Conservation (phyloP, 345 rosid genomes). For the Firmiana major region DNA sequence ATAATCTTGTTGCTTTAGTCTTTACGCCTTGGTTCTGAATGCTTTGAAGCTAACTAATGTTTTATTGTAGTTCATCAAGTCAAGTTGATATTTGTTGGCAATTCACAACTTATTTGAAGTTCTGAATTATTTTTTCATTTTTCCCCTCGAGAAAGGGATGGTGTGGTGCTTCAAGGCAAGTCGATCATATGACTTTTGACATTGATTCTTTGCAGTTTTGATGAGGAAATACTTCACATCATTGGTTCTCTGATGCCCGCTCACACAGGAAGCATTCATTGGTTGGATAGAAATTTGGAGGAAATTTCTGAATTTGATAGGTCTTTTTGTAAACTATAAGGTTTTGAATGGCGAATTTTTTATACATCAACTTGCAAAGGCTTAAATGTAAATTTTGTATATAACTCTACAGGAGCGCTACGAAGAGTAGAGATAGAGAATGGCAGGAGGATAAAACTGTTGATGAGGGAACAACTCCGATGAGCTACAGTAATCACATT, state of each 20-base stretch:
- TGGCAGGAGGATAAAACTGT: conserved; percentile 20
- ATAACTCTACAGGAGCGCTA: conserved; percentile 24
- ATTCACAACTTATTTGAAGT: neutral
- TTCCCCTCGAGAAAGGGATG: neutral
- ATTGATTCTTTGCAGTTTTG: conserved; percentile 46
- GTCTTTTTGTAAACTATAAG: conserved; percentile 21
- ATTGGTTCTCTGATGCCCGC: conserved; percentile 55
- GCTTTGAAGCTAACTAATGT: neutral
- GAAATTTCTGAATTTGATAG: conserved; percentile 31
- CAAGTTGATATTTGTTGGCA: neutral
- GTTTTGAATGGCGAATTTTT: neutral
- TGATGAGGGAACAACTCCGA: conserved; percentile 10
- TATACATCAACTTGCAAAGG: neutral
- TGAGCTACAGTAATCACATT: conserved; percentile 1
- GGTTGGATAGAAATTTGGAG: conserved; percentile 48
- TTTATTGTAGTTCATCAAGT: neutral
- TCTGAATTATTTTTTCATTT: neutral
- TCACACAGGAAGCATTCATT: conserved; percentile 57
- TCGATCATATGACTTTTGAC: neutral
- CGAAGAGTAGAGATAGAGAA: conserved; percentile 35
- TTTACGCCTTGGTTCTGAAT: neutral
- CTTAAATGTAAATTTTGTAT: neutral
- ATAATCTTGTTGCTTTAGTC: neutral
- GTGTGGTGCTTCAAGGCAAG: neutral
- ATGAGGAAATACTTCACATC: conserved; percentile 69